Evolutionary conservation across 2,329 filamentous ascomycete genomes (phyloP), one percentile per base, ranked within the genome.

Genomic region (Alternaria sp.): DNA sequence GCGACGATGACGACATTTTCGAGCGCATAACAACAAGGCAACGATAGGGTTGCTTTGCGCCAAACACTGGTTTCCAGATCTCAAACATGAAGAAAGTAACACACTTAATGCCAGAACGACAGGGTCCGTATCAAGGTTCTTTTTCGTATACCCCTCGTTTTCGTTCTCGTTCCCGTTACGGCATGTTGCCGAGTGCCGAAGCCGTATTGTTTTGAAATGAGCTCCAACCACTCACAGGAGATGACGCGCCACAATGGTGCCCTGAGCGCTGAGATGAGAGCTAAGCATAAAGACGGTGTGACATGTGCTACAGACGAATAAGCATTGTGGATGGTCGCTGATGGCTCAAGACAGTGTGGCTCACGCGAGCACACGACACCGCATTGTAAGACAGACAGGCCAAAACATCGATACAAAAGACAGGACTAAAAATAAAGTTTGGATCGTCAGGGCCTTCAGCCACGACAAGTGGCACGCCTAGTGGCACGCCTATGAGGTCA

Each of bases 401-500:
- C 55, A 53, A 36, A 58, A 53, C 49, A 7, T 22, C 30, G 42
- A 51, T 44, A 51, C 16, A 54, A 38, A 24, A 49, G 39, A 14
- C 32, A 20, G 38, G 36, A 32, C 30, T 49, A 61, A 57, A 59
- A 64, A 61, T 62, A 62, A 62, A 39, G 46, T 51, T 56, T 12
- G 67, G 67, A 66, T 61, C 51, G 42, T 57, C 58, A 62, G 59
- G 55, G 52, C 34, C 38, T 54, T 53, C 44, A 66, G 67, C 65
- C 66, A 68, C 61, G 49, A 42, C 56, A 36, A 54, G 38, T 51
- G 49, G 53, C 57, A 58, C 57, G 61, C 24, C 47, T 41, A 66
- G 57, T 44, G 44, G 57, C 47, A 56, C 57, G 52, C 32, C 42
- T 38, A 67, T 69, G 62, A 69, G 65, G 65, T 68, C 67, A 67